Conservation (phyloP, 768 basidiomycete genomes). For the Serendipita sp. region DNA sequence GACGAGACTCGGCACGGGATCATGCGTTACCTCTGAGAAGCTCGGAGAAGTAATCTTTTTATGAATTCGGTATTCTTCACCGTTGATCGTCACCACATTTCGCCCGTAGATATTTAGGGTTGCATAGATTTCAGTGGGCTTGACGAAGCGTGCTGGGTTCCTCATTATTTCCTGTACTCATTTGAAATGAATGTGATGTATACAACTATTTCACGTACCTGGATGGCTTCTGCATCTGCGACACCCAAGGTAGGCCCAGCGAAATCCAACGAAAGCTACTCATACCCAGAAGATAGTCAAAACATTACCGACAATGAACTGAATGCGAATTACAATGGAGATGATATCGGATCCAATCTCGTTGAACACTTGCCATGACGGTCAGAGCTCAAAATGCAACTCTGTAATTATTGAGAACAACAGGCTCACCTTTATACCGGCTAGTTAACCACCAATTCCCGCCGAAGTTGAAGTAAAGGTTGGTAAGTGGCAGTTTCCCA, state of each 20-base stretch:
- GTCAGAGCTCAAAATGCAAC: not conserved
- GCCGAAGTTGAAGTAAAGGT: not conserved
- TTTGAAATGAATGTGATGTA: not conserved
- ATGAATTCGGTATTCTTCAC: conserved; percentile 49
- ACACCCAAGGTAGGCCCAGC: not conserved
- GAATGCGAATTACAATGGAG: not conserved
- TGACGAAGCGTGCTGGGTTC: conserved; percentile 38
- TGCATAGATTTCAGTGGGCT: conserved; percentile 33
- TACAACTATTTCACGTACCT: not conserved
- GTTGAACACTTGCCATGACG: not conserved
- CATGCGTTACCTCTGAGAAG: conserved; percentile 37
- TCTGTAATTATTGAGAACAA: not conserved
- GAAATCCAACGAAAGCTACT: not conserved
- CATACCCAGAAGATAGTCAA: too few species aligned
- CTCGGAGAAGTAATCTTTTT: conserved; percentile 48
- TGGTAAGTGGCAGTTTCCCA: not conserved
- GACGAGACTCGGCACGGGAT: not conserved
- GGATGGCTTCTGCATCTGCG: not conserved
- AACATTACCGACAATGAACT: not conserved
- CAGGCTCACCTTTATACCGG: not conserved
- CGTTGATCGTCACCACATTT: conserved; percentile 52
- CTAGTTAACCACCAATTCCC: not conserved
- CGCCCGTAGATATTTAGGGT: conserved; percentile 35
- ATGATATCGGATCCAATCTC: not conserved
- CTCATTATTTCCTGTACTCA: conserved; percentile 32